Percentiles rank a stretch among this genome's conserved stretches.
Evolutionary conservation across 2,329 filamentous ascomycete species (phyloP).

Genomic region (Cadophora sp.): DNA sequence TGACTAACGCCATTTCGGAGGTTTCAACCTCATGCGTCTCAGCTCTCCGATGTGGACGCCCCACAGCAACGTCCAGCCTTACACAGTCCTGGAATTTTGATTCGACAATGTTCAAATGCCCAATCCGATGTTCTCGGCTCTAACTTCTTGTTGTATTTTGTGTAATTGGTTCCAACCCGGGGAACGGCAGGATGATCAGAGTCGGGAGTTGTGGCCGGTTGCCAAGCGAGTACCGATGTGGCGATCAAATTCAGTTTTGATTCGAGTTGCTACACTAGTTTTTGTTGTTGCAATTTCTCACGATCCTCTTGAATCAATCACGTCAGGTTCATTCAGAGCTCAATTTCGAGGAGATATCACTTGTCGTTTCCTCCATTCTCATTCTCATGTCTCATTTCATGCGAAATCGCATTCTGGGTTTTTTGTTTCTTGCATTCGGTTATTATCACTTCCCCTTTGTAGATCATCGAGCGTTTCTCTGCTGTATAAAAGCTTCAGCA

Average conservation of each 20-base stretch:
- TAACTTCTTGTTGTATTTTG: neutral
- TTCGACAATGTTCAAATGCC: neutral
- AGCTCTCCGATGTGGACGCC: conserved; percentile 5
- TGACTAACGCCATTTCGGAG: neutral
- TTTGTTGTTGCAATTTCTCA: conserved; percentile 1
- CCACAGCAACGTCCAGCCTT: neutral
- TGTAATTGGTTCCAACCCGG: too few species aligned
- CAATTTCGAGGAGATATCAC: too few species aligned
- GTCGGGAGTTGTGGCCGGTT: neutral
- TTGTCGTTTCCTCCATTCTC: too few species aligned
- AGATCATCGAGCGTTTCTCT: neutral
- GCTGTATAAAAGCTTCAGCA: neutral
- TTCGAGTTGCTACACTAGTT: neutral
- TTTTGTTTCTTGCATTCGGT: too few species aligned
- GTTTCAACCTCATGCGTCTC: conserved; percentile 7
- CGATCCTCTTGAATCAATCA: neutral
- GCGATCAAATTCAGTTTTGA: conserved; percentile 10
- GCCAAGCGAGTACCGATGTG: conserved; percentile 11
- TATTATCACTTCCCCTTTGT: too few species aligned
- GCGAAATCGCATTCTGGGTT: too few species aligned
- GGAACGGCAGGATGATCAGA: too few species aligned
- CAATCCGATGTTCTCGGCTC: conserved; percentile 10
- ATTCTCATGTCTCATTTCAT: too few species aligned
- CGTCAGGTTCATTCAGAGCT: too few species aligned
- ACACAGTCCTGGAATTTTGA: neutral